Evolutionary conservation across 139 green algal genomes (phyloP).

Genomic region (Volvox africanus): DNA sequence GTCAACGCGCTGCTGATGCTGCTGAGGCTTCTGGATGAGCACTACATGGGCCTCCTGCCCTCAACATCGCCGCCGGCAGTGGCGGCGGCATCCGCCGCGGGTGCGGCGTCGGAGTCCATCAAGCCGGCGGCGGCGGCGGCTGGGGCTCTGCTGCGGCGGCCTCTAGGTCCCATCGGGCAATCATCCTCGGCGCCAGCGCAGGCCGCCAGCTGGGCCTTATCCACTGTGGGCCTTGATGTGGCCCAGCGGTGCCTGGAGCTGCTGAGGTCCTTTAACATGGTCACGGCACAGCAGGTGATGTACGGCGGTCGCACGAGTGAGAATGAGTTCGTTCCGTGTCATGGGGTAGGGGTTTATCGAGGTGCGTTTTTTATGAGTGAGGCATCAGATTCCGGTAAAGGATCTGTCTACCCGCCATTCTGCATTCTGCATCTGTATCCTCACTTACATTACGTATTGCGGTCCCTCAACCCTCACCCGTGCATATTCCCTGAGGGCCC

Average conservation of each 20-base stretch:
- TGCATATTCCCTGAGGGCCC: too few species aligned
- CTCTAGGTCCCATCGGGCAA: too few species aligned
- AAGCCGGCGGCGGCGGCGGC: background rate
- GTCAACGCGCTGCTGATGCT: constrained; percentile 80
- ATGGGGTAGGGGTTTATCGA: too few species aligned
- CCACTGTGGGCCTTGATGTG: constrained; percentile 14
- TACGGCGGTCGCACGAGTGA: too few species aligned
- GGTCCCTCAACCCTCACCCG: too few species aligned
- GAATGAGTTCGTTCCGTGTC: too few species aligned
- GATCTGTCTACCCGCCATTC: too few species aligned
- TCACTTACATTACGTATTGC: too few species aligned
- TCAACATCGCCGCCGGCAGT: constrained; percentile 16
- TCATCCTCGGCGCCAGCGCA: background rate
- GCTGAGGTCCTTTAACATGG: constrained; percentile 33
- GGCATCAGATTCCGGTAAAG: too few species aligned
- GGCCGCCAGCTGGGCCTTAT: constrained; percentile 14
- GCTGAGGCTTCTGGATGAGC: constrained; percentile 74
- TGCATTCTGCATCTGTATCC: too few species aligned
- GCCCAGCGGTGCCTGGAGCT: constrained; percentile 42
- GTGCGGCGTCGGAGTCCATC: background rate
- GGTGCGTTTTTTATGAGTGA: too few species aligned
- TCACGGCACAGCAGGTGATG: constrained; percentile 32
- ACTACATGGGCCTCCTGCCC: constrained; percentile 54
- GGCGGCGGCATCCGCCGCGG: background rate
- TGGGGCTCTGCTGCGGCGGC: background rate